Evolutionary conservation across 768 basidiomycete species (phyloP), one percentile per base, ranked within the genome.

Genomic region (Suillus spraguei): DNA sequence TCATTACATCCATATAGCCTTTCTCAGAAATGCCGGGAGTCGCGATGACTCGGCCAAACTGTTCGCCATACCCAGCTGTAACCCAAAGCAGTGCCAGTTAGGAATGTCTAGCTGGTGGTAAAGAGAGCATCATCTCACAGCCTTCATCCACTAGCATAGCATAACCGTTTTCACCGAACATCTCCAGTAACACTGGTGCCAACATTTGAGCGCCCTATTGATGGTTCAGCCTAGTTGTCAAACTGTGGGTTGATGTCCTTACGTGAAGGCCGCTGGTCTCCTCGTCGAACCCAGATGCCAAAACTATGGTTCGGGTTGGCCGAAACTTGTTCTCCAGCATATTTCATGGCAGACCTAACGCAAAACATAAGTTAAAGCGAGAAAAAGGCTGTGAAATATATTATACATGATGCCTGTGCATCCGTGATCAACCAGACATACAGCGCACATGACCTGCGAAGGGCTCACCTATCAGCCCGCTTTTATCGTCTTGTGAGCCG

Each of bases 111-210:
- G 28, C 13, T 28, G 49, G n/a, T 44, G 14, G 13, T 35, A 28
- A 58, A 4, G 64, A 8, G 13, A 41, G 50, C 39, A 33, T 72
- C 78, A 33, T 72, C 79, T 69, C 73, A 87, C 92, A 85, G 39
- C 95, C 95, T 80, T 98, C 96, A 70, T 98, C 96, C 39, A 98
- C 81, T 52, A 97, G 74, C 71, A 97, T 81, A 0, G 91, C 86
- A 70, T 94, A 87, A 5, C 85, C 83, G 69, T 94, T 75, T 64
- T 83, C 72, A 41, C 94, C 95, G 70, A 92, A 96, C 17, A 79
- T 81, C 3, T 80, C 67, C 54, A 85, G 72, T 36, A 97, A 75
- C 52, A 77, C 77, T 13, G 76, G 69, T 0, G 80, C 78, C 47
- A 91, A 77, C 4, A 70, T 69, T 32, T 72, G 73, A 10, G 88